Evolutionary conservation across 768 basidiomycete species (phyloP).

Genomic region (Kwoniella sp.): DNA sequence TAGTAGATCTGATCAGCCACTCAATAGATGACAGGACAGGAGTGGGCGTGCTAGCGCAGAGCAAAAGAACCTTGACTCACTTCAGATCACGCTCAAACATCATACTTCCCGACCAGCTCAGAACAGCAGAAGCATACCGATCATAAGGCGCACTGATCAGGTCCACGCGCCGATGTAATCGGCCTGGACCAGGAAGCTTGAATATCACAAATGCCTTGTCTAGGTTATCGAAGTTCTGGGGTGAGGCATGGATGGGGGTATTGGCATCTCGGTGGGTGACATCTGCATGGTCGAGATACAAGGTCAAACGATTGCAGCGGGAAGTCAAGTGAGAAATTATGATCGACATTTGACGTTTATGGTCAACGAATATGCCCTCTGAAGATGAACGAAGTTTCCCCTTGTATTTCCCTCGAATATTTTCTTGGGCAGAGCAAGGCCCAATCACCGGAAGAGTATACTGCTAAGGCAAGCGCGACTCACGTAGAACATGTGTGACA

Average conservation of each 20-base stretch:
- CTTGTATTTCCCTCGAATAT: too few species aligned
- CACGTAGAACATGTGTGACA: constrained; percentile 82
- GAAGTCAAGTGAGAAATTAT: too few species aligned
- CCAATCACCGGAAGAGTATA: too few species aligned
- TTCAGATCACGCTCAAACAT: constrained; percentile 84
- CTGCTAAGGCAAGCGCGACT: too few species aligned
- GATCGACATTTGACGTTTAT: too few species aligned
- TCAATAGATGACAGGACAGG: too few species aligned
- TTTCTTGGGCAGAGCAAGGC: too few species aligned
- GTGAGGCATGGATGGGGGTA: constrained; percentile 29
- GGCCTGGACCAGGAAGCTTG: constrained; percentile 61
- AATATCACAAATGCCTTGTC: constrained; percentile 85
- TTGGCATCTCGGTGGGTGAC: constrained; percentile 52
- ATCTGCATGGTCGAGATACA: constrained; percentile 50
- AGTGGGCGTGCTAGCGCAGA: too few species aligned
- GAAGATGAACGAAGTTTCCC: too few species aligned
- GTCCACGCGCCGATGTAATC: constrained; percentile 72
- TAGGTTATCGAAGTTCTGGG: constrained; percentile 72
- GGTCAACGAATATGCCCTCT: too few species aligned
- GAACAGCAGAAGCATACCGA: constrained; percentile 82
- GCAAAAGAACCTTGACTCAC: too few species aligned
- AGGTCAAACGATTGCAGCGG: too few species aligned
- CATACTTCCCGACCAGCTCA: constrained; percentile 89
- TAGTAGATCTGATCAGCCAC: constrained; percentile 1
- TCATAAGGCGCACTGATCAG: constrained; percentile 76